Conservation (phyloP, 1,284 basidiomycete genomes). For the Taiwanofungus camphoratus region DNA sequence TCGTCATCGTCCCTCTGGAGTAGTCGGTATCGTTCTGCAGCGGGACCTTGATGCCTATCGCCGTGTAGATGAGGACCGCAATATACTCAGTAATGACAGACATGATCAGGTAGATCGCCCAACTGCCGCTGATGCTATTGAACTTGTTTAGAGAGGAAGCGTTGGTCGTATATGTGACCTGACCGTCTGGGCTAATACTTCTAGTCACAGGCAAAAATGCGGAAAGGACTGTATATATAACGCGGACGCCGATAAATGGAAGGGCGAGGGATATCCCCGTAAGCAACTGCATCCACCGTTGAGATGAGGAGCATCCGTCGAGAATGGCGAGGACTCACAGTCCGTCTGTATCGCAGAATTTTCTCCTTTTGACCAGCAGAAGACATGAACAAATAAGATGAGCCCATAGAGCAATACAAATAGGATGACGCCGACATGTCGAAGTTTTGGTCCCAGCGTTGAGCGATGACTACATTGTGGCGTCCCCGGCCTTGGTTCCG, state of each 20-base stretch:
- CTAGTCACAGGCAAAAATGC: not conserved
- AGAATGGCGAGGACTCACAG: constrained; percentile 20
- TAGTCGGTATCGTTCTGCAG: constrained; percentile 31
- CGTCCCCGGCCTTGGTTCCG: constrained; percentile 16
- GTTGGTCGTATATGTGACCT: constrained; percentile 12
- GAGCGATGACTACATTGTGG: constrained; percentile 9
- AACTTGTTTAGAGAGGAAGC: constrained; percentile 37
- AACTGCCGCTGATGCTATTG: constrained; percentile 47
- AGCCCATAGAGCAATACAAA: constrained; percentile 43
- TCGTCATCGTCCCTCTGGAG: no score
- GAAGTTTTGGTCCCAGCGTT: constrained; percentile 27
- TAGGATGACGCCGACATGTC: constrained; percentile 44
- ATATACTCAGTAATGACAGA: constrained; percentile 52
- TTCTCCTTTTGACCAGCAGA: constrained; percentile 42
- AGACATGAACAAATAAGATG: constrained; percentile 36
- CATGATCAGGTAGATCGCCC: constrained; percentile 49
- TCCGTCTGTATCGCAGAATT: constrained; percentile 47
- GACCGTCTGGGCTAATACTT: not conserved
- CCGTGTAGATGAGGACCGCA: constrained; percentile 41
- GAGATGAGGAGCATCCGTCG: constrained; percentile 12
- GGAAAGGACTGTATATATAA: not conserved
- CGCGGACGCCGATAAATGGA: not conserved
- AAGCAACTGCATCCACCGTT: constrained; percentile 13
- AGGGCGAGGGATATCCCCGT: not conserved
- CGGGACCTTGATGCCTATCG: constrained; percentile 31